Evolutionary conservation across 805 yeast genomes (phyloP).

Genomic region (Komagataella populi): DNA sequence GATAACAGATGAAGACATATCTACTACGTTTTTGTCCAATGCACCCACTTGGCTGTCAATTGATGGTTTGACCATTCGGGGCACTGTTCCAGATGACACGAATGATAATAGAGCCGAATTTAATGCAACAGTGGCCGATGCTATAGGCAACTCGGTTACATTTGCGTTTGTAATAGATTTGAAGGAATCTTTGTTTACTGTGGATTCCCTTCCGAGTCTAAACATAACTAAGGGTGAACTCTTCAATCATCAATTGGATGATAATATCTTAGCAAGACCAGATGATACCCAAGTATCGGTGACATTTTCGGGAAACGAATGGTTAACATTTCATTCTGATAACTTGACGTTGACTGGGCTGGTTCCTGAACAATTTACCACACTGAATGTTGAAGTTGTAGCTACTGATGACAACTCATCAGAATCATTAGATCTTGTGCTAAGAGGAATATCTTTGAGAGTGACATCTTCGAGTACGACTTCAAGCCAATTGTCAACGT

Average conservation of each 20-base stretch:
- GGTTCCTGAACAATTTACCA: slow-evolving; percentile 38
- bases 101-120: slow-evolving; percentile 23
- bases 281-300: slow-evolving; percentile 34
- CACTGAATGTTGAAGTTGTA: slow-evolving; percentile 23
- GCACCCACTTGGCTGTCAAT: slow-evolving; percentile 53
- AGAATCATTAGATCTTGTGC: slow-evolving; percentile 31
- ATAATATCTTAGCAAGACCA: slow-evolving; percentile 43
- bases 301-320: slow-evolving; percentile 25
- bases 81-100: slow-evolving; percentile 39
- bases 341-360: slow-evolving; percentile 60
- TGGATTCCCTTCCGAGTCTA: slow-evolving; percentile 34
- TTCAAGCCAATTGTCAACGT: slow-evolving; percentile 13
- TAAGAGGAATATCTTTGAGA: slow-evolving; percentile 32
- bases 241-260: slow-evolving; percentile 41
- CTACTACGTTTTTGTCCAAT: slow-evolving; percentile 29
- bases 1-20: slow-evolving; percentile 38
- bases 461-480: slow-evolving; percentile 10
- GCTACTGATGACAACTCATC: slow-evolving; percentile 18
- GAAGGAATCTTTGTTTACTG: slow-evolving; percentile 40
- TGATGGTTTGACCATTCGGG: slow-evolving; percentile 28
- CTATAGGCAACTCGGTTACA: slow-evolving; percentile 43
- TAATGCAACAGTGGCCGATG: slow-evolving; percentile 44
- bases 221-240: slow-evolving; percentile 57
- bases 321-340: slow-evolving; percentile 52
- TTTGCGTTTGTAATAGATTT: slow-evolving; percentile 45